Percentiles rank a stretch among this genome's conserved stretches.
phyloP scores from a whole-genome alignment of 371 early-diverging fungal species.

The Mucor mucedo region DNA sequence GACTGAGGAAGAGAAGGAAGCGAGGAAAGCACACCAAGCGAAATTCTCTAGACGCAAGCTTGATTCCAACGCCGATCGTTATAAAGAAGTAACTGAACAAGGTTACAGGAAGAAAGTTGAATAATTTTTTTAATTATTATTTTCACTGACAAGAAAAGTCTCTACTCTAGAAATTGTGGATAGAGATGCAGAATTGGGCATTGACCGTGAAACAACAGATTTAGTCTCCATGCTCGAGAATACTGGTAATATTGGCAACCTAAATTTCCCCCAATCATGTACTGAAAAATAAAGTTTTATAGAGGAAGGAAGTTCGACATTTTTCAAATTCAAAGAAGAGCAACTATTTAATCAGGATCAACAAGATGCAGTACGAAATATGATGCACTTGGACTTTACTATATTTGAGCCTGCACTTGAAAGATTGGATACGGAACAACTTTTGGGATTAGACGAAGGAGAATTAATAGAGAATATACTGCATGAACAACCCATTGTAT shows the following conservation, averaged over 20 bases:
- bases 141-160: not conserved
- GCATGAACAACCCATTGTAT: constrained; percentile 26
- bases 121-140: no score
- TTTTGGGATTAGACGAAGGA: constrained; percentile 35
- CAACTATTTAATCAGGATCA: constrained; percentile 30
- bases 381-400: constrained; percentile 46
- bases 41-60: constrained; percentile 43
- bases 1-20: constrained; percentile 27
- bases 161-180: constrained; percentile 31
- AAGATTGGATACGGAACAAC: constrained; percentile 21
- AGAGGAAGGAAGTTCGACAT: constrained; percentile 39
- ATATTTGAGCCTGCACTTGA: constrained; percentile 30
- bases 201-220: constrained; percentile 56
- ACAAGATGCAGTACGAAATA: constrained; percentile 16
- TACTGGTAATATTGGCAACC: constrained; percentile 23
- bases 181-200: constrained; percentile 52
- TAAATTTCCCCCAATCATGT: not conserved
- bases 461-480: constrained; percentile 25
- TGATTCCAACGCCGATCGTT: constrained; percentile 40
- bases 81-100: constrained; percentile 44
- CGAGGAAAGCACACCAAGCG: constrained; percentile 24
- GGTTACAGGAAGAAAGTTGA: constrained; percentile 13
- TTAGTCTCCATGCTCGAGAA: constrained; percentile 48
- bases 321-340: constrained; percentile 57
- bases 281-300: not conserved